These are phyloP conservation scores for Penstemon barbatus DNA, from an alignment of 257 asterid genomes.

Conservation along the genomic window DNA sequence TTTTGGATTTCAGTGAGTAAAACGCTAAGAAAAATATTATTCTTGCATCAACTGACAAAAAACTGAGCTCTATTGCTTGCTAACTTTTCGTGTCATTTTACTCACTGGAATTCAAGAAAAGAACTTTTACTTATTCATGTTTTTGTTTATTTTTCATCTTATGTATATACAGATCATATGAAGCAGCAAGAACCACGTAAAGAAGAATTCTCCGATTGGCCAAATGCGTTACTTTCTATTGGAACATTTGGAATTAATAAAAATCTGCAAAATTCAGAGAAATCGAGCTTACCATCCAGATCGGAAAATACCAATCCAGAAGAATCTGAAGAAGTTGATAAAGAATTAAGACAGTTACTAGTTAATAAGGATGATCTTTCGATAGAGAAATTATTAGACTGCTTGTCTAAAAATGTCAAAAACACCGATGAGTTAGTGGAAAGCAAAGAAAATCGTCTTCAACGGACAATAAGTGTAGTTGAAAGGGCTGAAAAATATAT, in stretches of 20 bases:
- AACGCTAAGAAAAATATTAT: no score
- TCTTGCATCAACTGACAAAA: no score
- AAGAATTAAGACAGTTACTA: conserved; percentile 31
- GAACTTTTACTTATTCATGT: no score
- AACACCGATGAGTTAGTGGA: conserved; percentile 12
- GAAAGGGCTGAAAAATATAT: conserved; percentile 33
- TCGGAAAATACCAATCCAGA: conserved; percentile 21
- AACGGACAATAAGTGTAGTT: conserved; percentile 30
- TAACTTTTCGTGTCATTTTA: background rate
- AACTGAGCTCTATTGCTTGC: background rate
- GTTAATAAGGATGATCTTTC: conserved; percentile 15
- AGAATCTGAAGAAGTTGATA: conserved; percentile 37
- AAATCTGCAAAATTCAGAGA: conserved; percentile 29
- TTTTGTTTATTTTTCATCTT: no score
- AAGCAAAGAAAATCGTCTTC: conserved; percentile 19
- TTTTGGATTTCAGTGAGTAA: no score
- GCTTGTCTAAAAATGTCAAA: conserved; percentile 34
- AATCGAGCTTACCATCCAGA: conserved; percentile 19
- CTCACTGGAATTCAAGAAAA: background rate
- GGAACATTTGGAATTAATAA: conserved; percentile 70
- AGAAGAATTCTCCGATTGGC: conserved; percentile 79
- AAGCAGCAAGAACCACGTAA: conserved; percentile 35
- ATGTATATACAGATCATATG: conserved; percentile 21
- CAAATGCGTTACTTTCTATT: conserved; percentile 60
- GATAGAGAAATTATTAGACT: conserved; percentile 37